Evolutionary conservation across 2,329 filamentous ascomycete species (phyloP), one percentile per base, ranked within the genome.

Genomic region (Alternaria alternata): DNA sequence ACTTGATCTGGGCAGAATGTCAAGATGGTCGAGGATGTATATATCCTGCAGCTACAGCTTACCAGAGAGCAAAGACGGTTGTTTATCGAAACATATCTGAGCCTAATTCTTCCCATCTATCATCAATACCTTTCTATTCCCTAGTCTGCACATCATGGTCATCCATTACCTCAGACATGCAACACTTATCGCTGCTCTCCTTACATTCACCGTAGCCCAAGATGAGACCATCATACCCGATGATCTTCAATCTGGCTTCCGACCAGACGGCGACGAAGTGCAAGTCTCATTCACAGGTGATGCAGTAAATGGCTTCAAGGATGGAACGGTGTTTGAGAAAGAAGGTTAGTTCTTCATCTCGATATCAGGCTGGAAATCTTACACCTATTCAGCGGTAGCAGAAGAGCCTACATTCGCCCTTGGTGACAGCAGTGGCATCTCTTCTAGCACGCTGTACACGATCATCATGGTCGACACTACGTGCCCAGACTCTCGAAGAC

Each of bases 391-490:
- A 75, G 74, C 64, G 4, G 72, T 75, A n/a, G 41, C 65, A 48
- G 58, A 63, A 48, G 69, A 70, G 41, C 75, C 75, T 8, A 70
- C 63, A 18, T 78, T 78, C 36, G 75, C 75, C 8, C 66, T 77
- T 3, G 75, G 76, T 26, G 76, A 78, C 58, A 72, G 67, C 51
- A 72, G 68, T 18, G 72, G 70, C 41, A 76, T 78, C 47, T 59
- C 63, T 3, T 63, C 73, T 5, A 54, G 24, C n/a, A 67, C 64
- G 0, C 58, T 67, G 14, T 77, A 74, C 59, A 76, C 70, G 11
- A 67, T 77, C 30, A 44, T 76, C 43, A 67, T 77, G 65, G 47
- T 78, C 9, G 75, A 78, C 61, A 75, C 73, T 20, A 77, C 75
- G 30, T 73, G 69, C 28, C 61, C 70, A n/a, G 59, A 65, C 18